phyloP scores from a whole-genome alignment of 225 moss, liverwort and hornwort genomes.

The Asterella californica region DNA sequence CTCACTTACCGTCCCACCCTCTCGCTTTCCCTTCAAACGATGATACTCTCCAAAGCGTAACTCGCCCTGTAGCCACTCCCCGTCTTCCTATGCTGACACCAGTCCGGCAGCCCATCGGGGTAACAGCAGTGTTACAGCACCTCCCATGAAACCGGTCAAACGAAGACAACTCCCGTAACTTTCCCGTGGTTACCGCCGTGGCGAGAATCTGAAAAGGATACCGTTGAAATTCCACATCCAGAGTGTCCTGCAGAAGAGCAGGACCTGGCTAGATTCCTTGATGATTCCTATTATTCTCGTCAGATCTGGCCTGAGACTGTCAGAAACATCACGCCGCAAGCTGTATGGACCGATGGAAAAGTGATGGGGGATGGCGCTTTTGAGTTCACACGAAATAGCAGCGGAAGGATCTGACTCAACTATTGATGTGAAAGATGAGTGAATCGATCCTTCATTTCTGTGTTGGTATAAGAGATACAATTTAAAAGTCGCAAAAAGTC shows the following conservation, averaged over 20 bases:
- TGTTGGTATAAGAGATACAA: too few species aligned
- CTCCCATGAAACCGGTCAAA: background rate
- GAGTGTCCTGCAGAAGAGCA: background rate
- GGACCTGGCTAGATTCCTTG: background rate
- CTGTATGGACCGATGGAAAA: background rate
- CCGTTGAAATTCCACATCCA: background rate
- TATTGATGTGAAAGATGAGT: background rate
- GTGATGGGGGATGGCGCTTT: background rate
- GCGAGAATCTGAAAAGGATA: background rate
- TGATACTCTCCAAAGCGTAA: constrained; percentile 2
- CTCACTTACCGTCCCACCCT: background rate
- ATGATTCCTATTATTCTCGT: background rate
- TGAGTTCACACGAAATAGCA: background rate
- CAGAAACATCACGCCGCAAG: background rate
- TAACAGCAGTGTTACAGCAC: background rate
- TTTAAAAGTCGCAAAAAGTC: too few species aligned
- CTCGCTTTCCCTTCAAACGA: background rate
- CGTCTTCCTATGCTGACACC: background rate
- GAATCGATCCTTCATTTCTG: too few species aligned
- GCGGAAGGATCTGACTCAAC: background rate
- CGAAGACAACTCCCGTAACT: background rate
- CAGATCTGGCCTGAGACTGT: background rate
- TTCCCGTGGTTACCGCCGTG: background rate
- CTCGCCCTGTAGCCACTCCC: background rate
- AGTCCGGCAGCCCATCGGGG: background rate